Base-by-base conservation (phyloP, 108 stramenopile species). In the Conticribra weissflogii region DNA sequence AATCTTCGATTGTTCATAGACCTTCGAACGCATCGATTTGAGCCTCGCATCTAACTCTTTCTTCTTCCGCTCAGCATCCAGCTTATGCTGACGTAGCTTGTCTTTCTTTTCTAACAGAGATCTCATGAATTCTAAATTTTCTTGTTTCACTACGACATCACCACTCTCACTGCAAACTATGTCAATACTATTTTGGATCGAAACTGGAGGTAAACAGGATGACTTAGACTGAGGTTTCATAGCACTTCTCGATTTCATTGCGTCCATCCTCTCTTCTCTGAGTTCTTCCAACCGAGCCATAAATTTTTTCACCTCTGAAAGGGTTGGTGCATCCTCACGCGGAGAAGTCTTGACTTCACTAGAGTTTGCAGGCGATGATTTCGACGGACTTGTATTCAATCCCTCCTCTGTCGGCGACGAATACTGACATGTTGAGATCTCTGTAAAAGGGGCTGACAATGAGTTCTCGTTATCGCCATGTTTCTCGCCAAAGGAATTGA, bases 101-200 rank as follows among this genome's bases (percentile, higher is more conserved):
- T 69, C 76, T 18, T 58, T 69, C 48, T 64, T 45, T 53, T 70
- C 76, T 9, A 70, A 21, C 3, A 78, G 68, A 27, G 68, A 63
- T 29, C 32, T 54, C 7, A 21, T 58, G 30, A 28, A 56, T 34
- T 63, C 67, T 8, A 30, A 48, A 45, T 64, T 27, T 7, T 58
- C 46, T 30, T 46, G 48, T 21, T 63, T 49, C 29, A 52, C 49
- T 19, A 44, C 36, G 3, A 31, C 63, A 31, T 54, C 66, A n/a
- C n/a, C n/a, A 18, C 27, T 22, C 21, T 54, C 66, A 19, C 15
- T 44, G 15, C 51, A 18, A n/a, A 24, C 17, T 25, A 17, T 23
- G 62, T 25, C 18, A 58, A 32, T 58, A 30, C 2, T 45, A 12
- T 19, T 21, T n/a, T 2, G 68, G 24, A 17, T n/a, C n/a, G n/a